Evolutionary conservation across 345 rosid species (phyloP).

Genomic region (Acer campestre): DNA sequence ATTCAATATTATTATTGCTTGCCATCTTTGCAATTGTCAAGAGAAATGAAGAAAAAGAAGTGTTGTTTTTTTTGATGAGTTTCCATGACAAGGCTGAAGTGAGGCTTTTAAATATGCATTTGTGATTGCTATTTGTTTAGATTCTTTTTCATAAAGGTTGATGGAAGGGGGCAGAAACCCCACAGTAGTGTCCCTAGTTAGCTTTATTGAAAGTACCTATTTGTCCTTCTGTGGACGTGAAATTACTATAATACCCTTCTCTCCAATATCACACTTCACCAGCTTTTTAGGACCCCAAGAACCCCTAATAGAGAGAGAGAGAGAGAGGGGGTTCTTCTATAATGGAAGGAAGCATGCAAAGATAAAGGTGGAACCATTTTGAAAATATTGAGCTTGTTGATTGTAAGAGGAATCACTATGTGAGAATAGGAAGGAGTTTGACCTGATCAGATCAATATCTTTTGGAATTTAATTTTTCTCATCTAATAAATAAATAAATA

Average conservation of each 20-base stretch:
- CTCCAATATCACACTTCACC: background rate
- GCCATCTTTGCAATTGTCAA: constrained; percentile 29
- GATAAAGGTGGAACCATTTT: constrained; percentile 26
- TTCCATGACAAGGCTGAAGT: constrained; percentile 36
- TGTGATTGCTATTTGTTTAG: background rate
- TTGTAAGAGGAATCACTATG: constrained; percentile 34
- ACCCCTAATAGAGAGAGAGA: constrained; percentile 1
- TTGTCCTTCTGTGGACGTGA: constrained; percentile 11
- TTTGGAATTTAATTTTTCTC: constrained; percentile 32
- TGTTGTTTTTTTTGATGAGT: constrained; percentile 17
- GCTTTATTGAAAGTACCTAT: constrained; percentile 30
- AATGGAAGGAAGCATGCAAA: constrained; percentile 50
- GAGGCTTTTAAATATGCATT: constrained; percentile 40
- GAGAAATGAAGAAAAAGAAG: background rate
- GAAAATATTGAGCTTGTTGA: constrained; percentile 12
- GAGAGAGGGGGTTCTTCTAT: constrained; percentile 27
- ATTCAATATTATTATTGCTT: constrained; percentile 12
- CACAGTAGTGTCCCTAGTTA: constrained; percentile 24
- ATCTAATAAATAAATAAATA: constrained; percentile 9
- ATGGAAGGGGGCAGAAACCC: constrained; percentile 24
- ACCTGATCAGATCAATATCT: constrained; percentile 37
- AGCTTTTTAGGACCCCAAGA: constrained; percentile 39
- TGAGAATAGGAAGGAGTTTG: constrained; percentile 37
- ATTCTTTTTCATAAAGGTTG: constrained; percentile 35
- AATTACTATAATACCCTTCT: constrained; percentile 21